A percentile compares a stretch with the other conserved stretches of the same genome.
These are phyloP conservation scores for Sclerotinia glacialis DNA, from an alignment of 2,329 filamentous ascomycete species.

Conservation along the genomic window DNA sequence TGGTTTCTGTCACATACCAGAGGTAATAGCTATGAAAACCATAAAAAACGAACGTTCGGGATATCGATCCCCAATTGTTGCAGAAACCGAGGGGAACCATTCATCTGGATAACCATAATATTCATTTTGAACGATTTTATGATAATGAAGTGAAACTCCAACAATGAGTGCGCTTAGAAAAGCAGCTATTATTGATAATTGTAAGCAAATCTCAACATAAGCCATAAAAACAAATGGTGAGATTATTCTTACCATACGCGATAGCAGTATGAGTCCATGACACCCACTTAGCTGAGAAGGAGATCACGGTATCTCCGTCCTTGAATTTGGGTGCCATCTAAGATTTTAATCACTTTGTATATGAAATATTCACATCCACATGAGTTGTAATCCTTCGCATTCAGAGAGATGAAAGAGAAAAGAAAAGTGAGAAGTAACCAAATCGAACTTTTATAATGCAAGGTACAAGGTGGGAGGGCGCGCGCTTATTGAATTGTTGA, in stretches of 20 bases:
- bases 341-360: slow-evolving; percentile 23
- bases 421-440: slow-evolving; percentile 4
- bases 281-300: slow-evolving; percentile 84
- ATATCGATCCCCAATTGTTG: slow-evolving; percentile 95
- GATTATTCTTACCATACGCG: slow-evolving; percentile 65
- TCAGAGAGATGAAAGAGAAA: slow-evolving; percentile 25
- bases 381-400: slow-evolving; percentile 33
- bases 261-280: slow-evolving; percentile 81
- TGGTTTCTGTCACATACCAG: slow-evolving; percentile 53
- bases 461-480: slow-evolving; percentile 10
- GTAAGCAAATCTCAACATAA: slow-evolving; percentile 25
- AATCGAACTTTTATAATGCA: slow-evolving; percentile 11
- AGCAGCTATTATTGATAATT: slow-evolving; percentile 57
- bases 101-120: slow-evolving; percentile 91
- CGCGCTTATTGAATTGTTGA: not conserved
- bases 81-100: slow-evolving; percentile 95
- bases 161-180: slow-evolving; percentile 84
- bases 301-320: slow-evolving; percentile 58
- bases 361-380: slow-evolving; percentile 36
- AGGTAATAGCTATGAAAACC: slow-evolving; percentile 95
- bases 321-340: slow-evolving; percentile 55
- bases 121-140: slow-evolving; percentile 97
- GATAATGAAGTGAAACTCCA: slow-evolving; percentile 80
- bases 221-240: not conserved
- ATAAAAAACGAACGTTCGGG: slow-evolving; percentile 96